A percentile compares a stretch with the other conserved stretches of the same genome.
Conservation (phyloP, 2,329 filamentous ascomycete species). For the Bertia moriformis region DNA sequence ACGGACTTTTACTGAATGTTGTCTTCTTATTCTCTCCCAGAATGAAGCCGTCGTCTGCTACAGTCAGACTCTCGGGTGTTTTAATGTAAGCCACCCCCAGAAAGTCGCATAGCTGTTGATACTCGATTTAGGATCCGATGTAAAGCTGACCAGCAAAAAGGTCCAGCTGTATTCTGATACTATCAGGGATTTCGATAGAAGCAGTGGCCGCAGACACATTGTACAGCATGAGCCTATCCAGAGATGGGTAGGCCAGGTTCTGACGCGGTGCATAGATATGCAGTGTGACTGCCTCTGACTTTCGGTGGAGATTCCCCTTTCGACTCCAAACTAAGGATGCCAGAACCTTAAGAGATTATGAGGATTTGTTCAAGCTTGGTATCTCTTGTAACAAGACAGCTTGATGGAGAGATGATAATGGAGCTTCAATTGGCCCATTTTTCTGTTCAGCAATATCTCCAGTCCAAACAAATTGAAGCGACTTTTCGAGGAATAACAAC, state of each 20-base stretch:
- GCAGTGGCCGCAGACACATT: not conserved
- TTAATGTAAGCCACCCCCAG: not conserved
- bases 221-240: not conserved
- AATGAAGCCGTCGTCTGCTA: not conserved
- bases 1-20: not conserved
- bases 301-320: no score
- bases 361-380: conserved; percentile 5
- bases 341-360: conserved; percentile 3
- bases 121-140: not conserved
- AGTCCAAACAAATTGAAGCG: no score
- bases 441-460: conserved; percentile 11
- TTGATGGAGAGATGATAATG: not conserved
- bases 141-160: not conserved
- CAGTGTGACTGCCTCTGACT: no score
- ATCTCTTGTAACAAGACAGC: not conserved
- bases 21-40: not conserved
- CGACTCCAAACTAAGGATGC: conserved; percentile 7
- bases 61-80: not conserved
- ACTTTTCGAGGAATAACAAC: no score
- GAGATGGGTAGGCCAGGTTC: not conserved
- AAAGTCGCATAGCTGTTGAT: not conserved
- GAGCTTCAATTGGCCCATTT: conserved; percentile 10
- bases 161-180: no score
- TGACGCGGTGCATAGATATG: not conserved
- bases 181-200: not conserved